phyloP scores from a whole-genome alignment of 2,329 filamentous ascomycete species.

The Blastomyces parvus region DNA sequence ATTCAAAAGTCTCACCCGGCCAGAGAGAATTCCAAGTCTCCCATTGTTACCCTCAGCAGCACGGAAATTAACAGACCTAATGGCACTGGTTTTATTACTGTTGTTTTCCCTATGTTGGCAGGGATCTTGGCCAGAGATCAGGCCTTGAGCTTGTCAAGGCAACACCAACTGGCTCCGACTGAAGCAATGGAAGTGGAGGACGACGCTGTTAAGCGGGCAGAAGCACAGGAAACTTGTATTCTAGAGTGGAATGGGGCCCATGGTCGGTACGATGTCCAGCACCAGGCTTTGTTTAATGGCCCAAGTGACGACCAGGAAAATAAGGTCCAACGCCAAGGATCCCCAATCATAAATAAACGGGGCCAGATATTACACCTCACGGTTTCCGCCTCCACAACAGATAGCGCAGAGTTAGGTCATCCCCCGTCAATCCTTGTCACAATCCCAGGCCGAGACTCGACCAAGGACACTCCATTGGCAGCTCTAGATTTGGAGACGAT shows the following conservation, averaged over 20 bases:
- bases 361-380: slow-evolving; percentile 35
- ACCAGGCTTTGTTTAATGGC: slow-evolving; percentile 32
- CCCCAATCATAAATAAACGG: slow-evolving; percentile 24
- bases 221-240: slow-evolving; percentile 38
- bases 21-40: slow-evolving; percentile 31
- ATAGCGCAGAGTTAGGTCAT: slow-evolving; percentile 18
- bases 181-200: slow-evolving; percentile 36
- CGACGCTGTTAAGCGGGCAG: slow-evolving; percentile 36
- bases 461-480: slow-evolving; percentile 32
- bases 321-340: slow-evolving; percentile 28
- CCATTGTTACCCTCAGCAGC: slow-evolving; percentile 37
- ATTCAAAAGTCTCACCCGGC: slow-evolving; percentile 35
- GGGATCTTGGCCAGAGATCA: slow-evolving; percentile 42
- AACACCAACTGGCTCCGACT: slow-evolving; percentile 32
- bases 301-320: slow-evolving; percentile 22
- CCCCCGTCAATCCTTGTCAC: slow-evolving; percentile 33
- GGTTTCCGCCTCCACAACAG: slow-evolving; percentile 27
- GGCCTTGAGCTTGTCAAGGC: slow-evolving; percentile 31
- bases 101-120: slow-evolving; percentile 41
- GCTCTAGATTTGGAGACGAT: slow-evolving; percentile 36
- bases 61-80: slow-evolving; percentile 8
- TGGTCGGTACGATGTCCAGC: slow-evolving; percentile 38
- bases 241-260: slow-evolving; percentile 36
- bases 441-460: slow-evolving; percentile 28
- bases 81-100: slow-evolving; percentile 35